Evolutionary conservation across 2,329 filamentous ascomycete species (phyloP).

Genomic region (Nothophoma quercina): DNA sequence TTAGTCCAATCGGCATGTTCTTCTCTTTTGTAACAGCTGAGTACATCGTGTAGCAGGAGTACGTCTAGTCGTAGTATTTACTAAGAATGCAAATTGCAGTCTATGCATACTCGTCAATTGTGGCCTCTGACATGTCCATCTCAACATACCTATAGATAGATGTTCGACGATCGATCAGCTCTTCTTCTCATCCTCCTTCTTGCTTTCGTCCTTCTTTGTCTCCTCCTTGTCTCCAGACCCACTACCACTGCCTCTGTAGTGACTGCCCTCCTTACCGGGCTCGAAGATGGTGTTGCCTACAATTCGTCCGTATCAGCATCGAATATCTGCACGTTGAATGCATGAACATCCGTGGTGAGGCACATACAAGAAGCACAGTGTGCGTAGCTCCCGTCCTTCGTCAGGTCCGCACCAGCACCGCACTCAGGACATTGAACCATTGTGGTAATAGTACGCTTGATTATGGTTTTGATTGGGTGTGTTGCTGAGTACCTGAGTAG

Average conservation of each 20-base stretch:
- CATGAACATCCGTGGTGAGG: background rate
- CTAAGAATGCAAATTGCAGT: too few species aligned
- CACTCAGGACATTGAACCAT: slow-evolving; percentile 42
- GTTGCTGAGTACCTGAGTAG: slow-evolving; percentile 10
- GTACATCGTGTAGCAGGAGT: background rate
- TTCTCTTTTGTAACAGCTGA: too few species aligned
- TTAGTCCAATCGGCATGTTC: too few species aligned
- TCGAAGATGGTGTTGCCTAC: slow-evolving; percentile 40
- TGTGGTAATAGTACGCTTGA: background rate
- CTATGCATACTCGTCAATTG: too few species aligned
- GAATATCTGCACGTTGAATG: background rate
- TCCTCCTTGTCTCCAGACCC: slow-evolving; percentile 39
- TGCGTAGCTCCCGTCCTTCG: slow-evolving; percentile 39
- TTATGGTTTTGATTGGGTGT: background rate
- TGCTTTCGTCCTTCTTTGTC: slow-evolving; percentile 21
- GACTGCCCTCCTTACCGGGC: slow-evolving; percentile 38
- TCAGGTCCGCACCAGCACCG: slow-evolving; percentile 37
- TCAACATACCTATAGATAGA: background rate
- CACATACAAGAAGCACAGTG: slow-evolving; percentile 41
- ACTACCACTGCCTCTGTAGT: slow-evolving; percentile 34
- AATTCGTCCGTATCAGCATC: background rate
- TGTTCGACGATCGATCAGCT: background rate
- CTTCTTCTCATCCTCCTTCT: slow-evolving; percentile 20
- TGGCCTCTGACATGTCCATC: too few species aligned
- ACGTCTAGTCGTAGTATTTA: background rate